Base-by-base conservation (phyloP, 805 yeast species). In the Candida insectorum region DNA sequence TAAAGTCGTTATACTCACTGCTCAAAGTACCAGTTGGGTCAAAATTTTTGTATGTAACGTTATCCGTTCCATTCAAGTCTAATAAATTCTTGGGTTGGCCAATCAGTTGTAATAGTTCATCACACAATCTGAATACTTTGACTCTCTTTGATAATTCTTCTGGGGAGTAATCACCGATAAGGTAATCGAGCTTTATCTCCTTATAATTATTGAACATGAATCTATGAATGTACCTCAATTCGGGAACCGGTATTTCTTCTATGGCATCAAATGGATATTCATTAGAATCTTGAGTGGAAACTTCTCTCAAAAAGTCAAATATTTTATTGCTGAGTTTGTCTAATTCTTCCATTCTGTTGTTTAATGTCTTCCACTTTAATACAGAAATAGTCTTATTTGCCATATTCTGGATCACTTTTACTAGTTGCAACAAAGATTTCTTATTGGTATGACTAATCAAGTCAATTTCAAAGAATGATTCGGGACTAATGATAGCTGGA, bases 401-500 rank as follows among this genome's bases (percentile, higher is more conserved):
- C 62, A 89, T 75, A 44, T 82, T 77, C 58, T 91, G 97, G 14
- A 91, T 61, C 13, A 84, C 80, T 48, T 87, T 85, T 2, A 95
- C 96, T 21, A 89, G 56, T 35, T 85, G 79, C 40, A 89, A 77
- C 31, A 85, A 70, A 0, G 86, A 75, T 43, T 95, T 71, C 41
- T 87, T 74, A 48, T 51, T 70, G 28, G 56, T 62, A 3, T 57
- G 52, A 33, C 51, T 48, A 8, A 47, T 44, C 5, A 51, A 44
- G 3, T 53, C 44, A 18, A 62, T 47, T 27, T 53, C 59, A 30
- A 66, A 60, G 36, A 57, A 69, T 5, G 81, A 69, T 37, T 85
- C 95, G 0, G 97, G 97, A 21, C 87, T 79, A 10, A 89, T 89
- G 46, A 89, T 79, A 0, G 95, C 95, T 9, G 97, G 97, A 52